These are phyloP conservation scores for Melaleuca quinquenervia DNA, from an alignment of 345 rosid genomes.

Conservation along the genomic window DNA sequence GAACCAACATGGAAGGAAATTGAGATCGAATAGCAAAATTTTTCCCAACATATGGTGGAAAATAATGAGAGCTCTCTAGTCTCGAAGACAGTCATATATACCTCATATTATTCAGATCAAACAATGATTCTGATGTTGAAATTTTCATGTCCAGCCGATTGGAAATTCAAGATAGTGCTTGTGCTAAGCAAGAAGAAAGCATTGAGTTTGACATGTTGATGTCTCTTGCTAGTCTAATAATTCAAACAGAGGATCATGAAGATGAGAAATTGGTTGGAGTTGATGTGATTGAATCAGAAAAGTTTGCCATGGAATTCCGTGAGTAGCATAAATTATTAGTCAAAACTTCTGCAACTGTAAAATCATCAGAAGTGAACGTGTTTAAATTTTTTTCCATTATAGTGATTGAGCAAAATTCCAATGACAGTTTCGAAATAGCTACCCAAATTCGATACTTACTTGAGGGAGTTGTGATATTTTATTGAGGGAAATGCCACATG, in stretches of 20 bases:
- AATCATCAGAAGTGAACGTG: no score
- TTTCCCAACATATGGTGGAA: not conserved
- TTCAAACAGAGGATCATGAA: not conserved
- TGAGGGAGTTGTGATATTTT: no score
- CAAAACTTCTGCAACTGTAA: not conserved
- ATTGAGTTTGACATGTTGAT: not conserved
- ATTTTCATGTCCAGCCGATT: not conserved
- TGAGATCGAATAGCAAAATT: not conserved
- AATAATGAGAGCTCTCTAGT: no score
- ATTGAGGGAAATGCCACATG: no score
- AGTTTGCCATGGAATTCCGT: not conserved
- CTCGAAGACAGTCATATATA: not conserved
- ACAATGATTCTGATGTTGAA: not conserved
- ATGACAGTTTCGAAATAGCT: no score
- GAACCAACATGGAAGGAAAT: not conserved
- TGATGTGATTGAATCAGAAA: not conserved
- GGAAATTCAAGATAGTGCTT: not conserved
- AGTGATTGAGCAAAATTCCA: no score
- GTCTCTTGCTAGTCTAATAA: not conserved
- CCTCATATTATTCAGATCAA: not conserved
- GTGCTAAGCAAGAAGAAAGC: not conserved
- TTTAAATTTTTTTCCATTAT: not conserved
- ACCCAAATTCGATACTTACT: no score
- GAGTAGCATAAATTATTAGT: not conserved
- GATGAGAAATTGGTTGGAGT: not conserved